Conservation (phyloP, 2,329 filamentous ascomycete genomes). For the Magnaporthales sp. region DNA sequence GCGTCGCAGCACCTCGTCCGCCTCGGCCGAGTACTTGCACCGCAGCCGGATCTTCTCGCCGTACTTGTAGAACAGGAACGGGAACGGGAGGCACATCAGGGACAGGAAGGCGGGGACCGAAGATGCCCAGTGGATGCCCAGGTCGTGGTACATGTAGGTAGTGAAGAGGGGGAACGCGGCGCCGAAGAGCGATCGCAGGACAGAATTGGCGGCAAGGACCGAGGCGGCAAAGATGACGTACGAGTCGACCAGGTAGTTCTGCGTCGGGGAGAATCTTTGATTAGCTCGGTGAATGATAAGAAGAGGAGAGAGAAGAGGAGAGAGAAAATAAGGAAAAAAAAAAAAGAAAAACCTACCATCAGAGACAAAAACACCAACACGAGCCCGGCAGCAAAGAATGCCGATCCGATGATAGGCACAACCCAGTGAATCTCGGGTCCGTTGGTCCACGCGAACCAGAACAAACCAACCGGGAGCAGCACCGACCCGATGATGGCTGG, state of each 20-base stretch:
- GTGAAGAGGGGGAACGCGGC: constrained; percentile 69
- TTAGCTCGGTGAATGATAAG: no score
- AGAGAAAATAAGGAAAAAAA: neutral
- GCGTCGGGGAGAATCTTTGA: neutral
- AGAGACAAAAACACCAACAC: constrained; percentile 59
- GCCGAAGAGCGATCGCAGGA: constrained; percentile 64
- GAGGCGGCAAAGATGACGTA: constrained; percentile 72
- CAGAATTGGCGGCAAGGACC: constrained; percentile 62
- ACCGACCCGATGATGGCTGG: constrained; percentile 54
- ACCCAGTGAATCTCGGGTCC: constrained; percentile 26
- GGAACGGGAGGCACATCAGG: constrained; percentile 62
- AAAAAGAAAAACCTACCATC: constrained; percentile 21
- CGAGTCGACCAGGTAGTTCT: constrained; percentile 59
- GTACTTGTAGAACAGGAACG: constrained; percentile 69
- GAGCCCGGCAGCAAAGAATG: constrained; percentile 32
- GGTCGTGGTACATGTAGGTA: constrained; percentile 40
- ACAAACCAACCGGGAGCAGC: constrained; percentile 53
- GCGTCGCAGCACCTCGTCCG: constrained; percentile 48
- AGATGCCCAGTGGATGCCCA: constrained; percentile 70
- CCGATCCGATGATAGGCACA: constrained; percentile 25
- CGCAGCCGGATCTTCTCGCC: constrained; percentile 52
- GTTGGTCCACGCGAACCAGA: constrained; percentile 64
- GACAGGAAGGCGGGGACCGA: constrained; percentile 67
- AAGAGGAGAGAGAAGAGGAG: no score
- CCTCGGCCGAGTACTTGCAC: constrained; percentile 63